phyloP scores from a whole-genome alignment of 108 stramenopile species.

The Cyclotella kingstonii region DNA sequence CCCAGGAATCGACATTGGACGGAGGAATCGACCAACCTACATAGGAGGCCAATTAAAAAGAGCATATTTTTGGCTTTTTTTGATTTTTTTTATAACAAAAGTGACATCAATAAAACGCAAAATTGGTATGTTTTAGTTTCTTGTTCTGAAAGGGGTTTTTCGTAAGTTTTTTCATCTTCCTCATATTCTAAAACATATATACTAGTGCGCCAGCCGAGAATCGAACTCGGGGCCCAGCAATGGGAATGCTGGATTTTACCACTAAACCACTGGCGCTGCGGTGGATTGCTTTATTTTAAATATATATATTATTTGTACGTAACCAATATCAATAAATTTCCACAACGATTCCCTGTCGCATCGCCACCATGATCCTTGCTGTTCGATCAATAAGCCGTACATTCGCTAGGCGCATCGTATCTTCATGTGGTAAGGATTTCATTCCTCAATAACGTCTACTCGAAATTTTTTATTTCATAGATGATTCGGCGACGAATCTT shows the following conservation, averaged over 20 bases:
- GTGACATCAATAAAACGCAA: too few species aligned
- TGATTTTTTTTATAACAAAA: too few species aligned
- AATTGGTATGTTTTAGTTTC: too few species aligned
- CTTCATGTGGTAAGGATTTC: conserved; percentile 24
- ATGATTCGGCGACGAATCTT: background rate
- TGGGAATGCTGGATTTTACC: conserved; percentile 63
- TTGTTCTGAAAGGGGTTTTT: too few species aligned
- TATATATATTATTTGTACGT: too few species aligned
- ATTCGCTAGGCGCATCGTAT: conserved; percentile 29
- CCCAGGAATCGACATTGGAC: too few species aligned
- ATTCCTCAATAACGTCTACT: background rate
- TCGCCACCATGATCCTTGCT: conserved; percentile 24
- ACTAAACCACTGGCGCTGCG: conserved; percentile 43
- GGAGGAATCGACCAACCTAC: background rate
- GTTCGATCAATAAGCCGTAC: conserved; percentile 38
- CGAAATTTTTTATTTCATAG: background rate
- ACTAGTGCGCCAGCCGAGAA: conserved; percentile 58
- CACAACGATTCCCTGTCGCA: background rate
- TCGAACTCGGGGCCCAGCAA: conserved; percentile 64
- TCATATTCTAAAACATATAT: too few species aligned
- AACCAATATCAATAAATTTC: too few species aligned
- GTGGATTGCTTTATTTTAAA: too few species aligned
- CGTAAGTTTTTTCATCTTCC: too few species aligned
- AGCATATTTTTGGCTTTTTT: too few species aligned
- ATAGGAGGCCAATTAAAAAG: too few species aligned